These are phyloP conservation scores for Eruca vesicaria DNA, from an alignment of 441 rosid genomes.

Conservation along the genomic window DNA sequence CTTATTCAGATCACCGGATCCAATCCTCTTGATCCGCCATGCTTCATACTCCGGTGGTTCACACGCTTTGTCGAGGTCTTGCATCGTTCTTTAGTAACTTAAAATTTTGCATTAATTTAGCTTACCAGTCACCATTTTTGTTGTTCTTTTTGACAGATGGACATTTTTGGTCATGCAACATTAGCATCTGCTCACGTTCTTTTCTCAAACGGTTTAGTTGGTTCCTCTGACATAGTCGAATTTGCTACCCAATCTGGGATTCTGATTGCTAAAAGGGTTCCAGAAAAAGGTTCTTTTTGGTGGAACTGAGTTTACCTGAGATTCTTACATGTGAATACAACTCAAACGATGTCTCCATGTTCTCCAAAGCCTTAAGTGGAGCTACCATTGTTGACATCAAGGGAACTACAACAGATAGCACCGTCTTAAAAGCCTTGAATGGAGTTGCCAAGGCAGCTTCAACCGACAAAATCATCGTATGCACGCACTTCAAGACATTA, in stretches of 20 bases:
- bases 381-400: slow-evolving; percentile 47
- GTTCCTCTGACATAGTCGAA: slow-evolving; percentile 38
- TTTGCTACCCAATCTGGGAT: slow-evolving; percentile 57
- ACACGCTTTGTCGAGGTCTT: not conserved
- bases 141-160: slow-evolving; percentile 18
- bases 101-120: not conserved
- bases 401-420: slow-evolving; percentile 39
- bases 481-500: not conserved
- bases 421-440: slow-evolving; percentile 29
- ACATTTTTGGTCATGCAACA: slow-evolving; percentile 73
- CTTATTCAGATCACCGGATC: no score
- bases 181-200: slow-evolving; percentile 63
- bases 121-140: not conserved
- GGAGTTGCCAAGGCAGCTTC: slow-evolving; percentile 7
- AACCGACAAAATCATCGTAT: slow-evolving; percentile 1
- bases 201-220: slow-evolving; percentile 45
- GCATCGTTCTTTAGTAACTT: not conserved
- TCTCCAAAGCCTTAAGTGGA: slow-evolving; percentile 50
- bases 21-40: slow-evolving; percentile 37
- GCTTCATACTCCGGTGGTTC: slow-evolving; percentile 71
- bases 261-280: slow-evolving; percentile 53
- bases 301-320: slow-evolving; percentile 59
- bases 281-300: slow-evolving; percentile 25
- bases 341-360: slow-evolving; percentile 27
- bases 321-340: slow-evolving; percentile 37